Evolutionary conservation across 495 filamentous ascomycete species (phyloP).

Genomic region (Immersiella caudata): DNA sequence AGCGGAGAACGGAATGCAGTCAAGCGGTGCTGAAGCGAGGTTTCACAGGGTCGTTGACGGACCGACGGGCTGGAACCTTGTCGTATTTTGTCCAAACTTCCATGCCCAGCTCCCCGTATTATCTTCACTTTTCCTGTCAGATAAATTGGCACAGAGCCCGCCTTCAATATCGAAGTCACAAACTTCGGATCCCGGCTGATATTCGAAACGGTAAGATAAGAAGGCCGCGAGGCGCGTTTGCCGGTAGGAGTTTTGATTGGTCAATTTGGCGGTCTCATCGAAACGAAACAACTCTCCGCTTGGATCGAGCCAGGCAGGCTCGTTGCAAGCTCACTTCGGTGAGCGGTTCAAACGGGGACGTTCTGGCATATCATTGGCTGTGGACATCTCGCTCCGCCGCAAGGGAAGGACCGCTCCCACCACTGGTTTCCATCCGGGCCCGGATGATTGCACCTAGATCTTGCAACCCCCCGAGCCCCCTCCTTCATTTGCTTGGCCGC

Average conservation of each 20-base stretch:
- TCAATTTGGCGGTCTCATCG: neutral
- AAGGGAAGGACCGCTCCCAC: constrained; percentile 3
- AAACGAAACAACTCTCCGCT: constrained; percentile 9
- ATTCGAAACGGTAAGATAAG: neutral
- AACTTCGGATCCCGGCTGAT: neutral
- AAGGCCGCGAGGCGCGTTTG: neutral
- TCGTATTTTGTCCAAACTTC: neutral
- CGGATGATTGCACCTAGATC: constrained; percentile 27
- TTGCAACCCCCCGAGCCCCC: constrained; percentile 1
- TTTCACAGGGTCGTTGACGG: neutral
- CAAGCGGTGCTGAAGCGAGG: neutral
- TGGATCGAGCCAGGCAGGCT: neutral
- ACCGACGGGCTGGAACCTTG: neutral
- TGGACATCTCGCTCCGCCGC: constrained; percentile 1
- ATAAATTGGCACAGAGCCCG: neutral
- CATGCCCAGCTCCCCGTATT: neutral
- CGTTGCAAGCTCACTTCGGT: neutral
- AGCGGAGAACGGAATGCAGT: neutral
- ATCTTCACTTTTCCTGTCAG: neutral
- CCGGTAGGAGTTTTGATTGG: neutral
- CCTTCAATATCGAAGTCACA: neutral
- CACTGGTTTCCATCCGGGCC: constrained; percentile 13
- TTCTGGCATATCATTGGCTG: neutral
- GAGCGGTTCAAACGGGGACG: neutral
- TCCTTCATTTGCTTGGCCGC: constrained; percentile 8